Conservation (phyloP, 2,329 filamentous ascomycete genomes). For the Microcyclospora tardicrescens region DNA sequence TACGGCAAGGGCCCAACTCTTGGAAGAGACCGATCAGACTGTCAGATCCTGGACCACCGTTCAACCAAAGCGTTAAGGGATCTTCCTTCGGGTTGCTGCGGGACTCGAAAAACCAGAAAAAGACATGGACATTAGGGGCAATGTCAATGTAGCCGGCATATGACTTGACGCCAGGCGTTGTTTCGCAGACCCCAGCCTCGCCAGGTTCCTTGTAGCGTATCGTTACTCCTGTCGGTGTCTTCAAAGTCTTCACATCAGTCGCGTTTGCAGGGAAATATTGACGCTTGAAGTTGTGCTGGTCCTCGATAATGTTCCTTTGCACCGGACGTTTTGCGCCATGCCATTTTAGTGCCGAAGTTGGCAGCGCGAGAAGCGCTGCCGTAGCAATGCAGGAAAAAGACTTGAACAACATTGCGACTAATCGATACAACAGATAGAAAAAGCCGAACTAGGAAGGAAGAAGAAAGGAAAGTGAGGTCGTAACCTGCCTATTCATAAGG, state of each 20-base stretch:
- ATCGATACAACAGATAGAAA: too few species aligned
- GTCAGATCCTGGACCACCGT: conserved; percentile 45
- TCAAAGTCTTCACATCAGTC: conserved; percentile 32
- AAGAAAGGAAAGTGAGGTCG: too few species aligned
- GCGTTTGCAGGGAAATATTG: conserved; percentile 26
- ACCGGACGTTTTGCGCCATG: too few species aligned
- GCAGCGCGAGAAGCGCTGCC: too few species aligned
- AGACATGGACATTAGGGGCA: conserved; percentile 27
- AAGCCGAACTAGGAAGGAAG: too few species aligned
- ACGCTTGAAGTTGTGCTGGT: conserved; percentile 4
- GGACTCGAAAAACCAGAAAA: conserved; percentile 54
- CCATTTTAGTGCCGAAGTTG: too few species aligned
- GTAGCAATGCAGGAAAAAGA: too few species aligned
- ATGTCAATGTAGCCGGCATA: conserved; percentile 31
- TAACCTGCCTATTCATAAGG: too few species aligned
- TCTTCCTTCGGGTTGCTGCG: conserved; percentile 42
- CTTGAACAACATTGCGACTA: too few species aligned
- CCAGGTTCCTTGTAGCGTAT: conserved; percentile 42
- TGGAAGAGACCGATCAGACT: conserved; percentile 44
- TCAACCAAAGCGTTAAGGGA: conserved; percentile 47
- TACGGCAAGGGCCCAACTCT: conserved; percentile 11
- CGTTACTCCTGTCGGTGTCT: conserved; percentile 29
- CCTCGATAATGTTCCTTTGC: too few species aligned
- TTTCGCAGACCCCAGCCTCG: conserved; percentile 36
- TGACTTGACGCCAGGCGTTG: conserved; percentile 38